phyloP scores from a whole-genome alignment of 1,284 basidiomycete species.

The Fomitopsis palustris region DNA sequence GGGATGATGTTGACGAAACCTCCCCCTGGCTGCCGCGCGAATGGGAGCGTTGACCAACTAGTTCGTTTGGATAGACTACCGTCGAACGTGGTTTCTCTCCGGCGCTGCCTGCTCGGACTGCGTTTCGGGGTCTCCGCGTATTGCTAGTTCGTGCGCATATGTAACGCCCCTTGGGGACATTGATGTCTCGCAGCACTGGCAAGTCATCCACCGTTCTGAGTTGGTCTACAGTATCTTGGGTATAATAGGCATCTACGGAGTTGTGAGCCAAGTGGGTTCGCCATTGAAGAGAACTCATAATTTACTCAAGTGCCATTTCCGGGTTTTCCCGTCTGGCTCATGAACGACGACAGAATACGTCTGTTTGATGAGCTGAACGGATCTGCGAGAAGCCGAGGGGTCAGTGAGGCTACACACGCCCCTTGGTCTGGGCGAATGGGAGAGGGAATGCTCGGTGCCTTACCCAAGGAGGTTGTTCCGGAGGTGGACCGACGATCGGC shows the following conservation, averaged over 20 bases:
- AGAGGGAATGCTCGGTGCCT: constrained; percentile 1
- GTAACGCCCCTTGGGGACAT: constrained; percentile 58
- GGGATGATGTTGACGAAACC: background rate
- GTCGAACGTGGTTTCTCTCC: background rate
- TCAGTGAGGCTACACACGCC: background rate
- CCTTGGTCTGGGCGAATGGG: background rate
- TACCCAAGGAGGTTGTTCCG: constrained; percentile 23
- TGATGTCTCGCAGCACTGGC: constrained; percentile 46
- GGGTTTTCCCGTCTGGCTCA: constrained; percentile 24
- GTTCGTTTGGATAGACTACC: background rate
- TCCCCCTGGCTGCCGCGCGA: background rate
- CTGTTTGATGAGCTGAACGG: constrained; percentile 37
- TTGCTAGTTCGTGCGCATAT: constrained; percentile 58
- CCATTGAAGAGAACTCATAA: constrained; percentile 1
- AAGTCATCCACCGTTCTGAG: constrained; percentile 58
- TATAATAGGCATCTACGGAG: constrained; percentile 37
- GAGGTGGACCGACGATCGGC: constrained; percentile 27
- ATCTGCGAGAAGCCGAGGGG: constrained; percentile 15
- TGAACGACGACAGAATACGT: constrained; percentile 41
- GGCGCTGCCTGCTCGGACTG: background rate
- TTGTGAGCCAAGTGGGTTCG: background rate
- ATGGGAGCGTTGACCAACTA: background rate
- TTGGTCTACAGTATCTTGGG: constrained; percentile 43
- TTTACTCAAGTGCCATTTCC: constrained; percentile 43
- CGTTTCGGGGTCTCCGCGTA: constrained; percentile 7